Evolutionary conservation across 2,329 filamentous ascomycete genomes (phyloP), one percentile per base, ranked within the genome.

Genomic region (Botrytis medusae): DNA sequence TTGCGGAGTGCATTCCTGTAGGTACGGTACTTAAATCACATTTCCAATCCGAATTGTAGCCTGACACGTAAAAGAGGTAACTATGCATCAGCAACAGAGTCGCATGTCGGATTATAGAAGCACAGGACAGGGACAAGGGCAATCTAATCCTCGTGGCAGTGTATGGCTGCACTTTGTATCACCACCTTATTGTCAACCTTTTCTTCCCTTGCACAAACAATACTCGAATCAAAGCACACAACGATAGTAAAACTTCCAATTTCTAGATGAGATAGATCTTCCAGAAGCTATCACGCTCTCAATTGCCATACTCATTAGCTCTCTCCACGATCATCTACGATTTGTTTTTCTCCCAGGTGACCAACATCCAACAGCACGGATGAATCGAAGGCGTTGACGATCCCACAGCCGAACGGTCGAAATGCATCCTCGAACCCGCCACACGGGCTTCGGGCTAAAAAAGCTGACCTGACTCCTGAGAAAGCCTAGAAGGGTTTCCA

Each of bases 1-100:
- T 51, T 72, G 70, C 48, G 70, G 70, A 48, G 70, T 68, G 61
- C 70, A 72, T 72, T 10, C n/a, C 25, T 42, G 46, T 68, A 57
- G n/a, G 32, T n/a, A 57, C 42, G 25, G n/a, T 60, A 22, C 29
- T 68, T 14, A 18, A 2, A 46, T 44, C 61, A 54, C 37, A 22
- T 18, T 12, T 40, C 22, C 48, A 34, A 64, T 73, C 72, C 72
- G 72, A 73, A 73, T 73, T 71, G 44, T 29, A 64, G 60, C n/a
- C 68, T 73, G 72, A 73, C 72, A 73, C 72, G 72, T 73, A 73
- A 73, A 68, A 57, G 37, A 29, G 46, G 44, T 57, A 68, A 25
- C 37, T 25, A 29, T 70, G 37, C 42, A 54, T 37, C 59, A 68
- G 59, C 46, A 25, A 51, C 37, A 48, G 42, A 48, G 46, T 29